Evolutionary conservation across 148 eudicot genomes (phyloP), one percentile per base, ranked within the genome.

Genomic region (Cornus kousa): DNA sequence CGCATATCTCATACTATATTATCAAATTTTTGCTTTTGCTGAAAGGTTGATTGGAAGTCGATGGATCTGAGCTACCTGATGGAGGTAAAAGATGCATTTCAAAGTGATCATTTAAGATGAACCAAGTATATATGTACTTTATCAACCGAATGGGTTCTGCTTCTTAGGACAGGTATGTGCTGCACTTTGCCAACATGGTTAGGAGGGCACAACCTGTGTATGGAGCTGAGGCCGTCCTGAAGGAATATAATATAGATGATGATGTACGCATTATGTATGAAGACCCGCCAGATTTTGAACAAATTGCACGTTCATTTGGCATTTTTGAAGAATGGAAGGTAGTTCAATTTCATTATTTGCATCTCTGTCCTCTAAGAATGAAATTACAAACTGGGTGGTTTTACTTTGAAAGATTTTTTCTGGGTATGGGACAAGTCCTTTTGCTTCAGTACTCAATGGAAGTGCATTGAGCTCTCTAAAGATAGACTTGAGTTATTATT

Each of bases 241-340:
- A 96, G 82, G 83, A 87, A 72, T 80, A 78, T 79, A 90, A 89
- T 78, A 84, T 96, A 33, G 86, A 86, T 37, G 92, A 93, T 81
- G 99, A 93, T 79, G 89, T 93, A 67, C 94, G 95, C 22, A 85
- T 96, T 74, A 86, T 82, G 74, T 96, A 96, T 83, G 83, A 78
- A 67, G 88, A 89, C 79, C 95, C 91, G 85, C 33, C 71, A 74
- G 91, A 92, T 74, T 96, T 93, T 80, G 95, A 89, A 84, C 84
- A 65, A 70, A 90, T 93, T 82, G 97, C 98, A 5, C 84, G 80
- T 23, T 95, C 92, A 80, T 93, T 93, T 83, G 99, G 98, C 76
- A 92, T 96, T 80, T 96, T 96, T 82, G 93, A 93, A 85, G 99
- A 96, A 82, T 96, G 99, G 99, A 96, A 96, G 98, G 99, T 93